Evolutionary conservation across 768 basidiomycete genomes (phyloP).

Genomic region (Suillus ampliporus): DNA sequence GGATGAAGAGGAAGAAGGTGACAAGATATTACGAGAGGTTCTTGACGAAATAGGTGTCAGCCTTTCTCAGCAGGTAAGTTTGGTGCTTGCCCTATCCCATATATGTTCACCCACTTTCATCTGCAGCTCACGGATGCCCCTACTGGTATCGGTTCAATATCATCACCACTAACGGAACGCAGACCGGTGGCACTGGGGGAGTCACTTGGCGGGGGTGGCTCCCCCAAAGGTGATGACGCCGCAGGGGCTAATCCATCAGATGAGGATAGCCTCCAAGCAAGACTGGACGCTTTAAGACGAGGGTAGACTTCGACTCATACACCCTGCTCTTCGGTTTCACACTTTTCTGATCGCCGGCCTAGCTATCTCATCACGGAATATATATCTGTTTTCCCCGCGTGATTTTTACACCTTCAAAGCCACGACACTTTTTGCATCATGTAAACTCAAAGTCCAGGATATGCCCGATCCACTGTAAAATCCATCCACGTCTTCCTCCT

Average conservation of each 20-base stretch:
- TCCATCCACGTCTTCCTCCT: constrained; percentile 96
- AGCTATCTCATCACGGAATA: constrained; percentile 16
- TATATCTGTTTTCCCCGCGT: constrained; percentile 11
- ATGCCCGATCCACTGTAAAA: constrained; percentile 95
- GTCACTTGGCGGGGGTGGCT: constrained; percentile 38
- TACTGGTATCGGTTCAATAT: constrained; percentile 64
- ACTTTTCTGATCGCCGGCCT: constrained; percentile 9
- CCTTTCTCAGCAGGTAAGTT: constrained; percentile 79
- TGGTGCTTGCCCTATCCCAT: constrained; percentile 6
- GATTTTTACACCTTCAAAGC: constrained; percentile 51
- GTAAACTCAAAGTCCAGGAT: constrained; percentile 79
- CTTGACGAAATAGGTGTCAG: constrained; percentile 96
- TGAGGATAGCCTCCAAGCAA: constrained; percentile 92
- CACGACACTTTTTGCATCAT: constrained; percentile 76
- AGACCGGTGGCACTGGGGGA: constrained; percentile 90
- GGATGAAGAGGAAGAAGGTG: constrained; percentile 95
- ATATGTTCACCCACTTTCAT: constrained; percentile 18
- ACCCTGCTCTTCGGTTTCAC: not conserved
- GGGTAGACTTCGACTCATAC: constrained; percentile 44
- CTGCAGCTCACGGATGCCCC: constrained; percentile 84
- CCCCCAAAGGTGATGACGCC: constrained; percentile 37
- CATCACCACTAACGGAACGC: constrained; percentile 66
- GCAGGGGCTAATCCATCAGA: constrained; percentile 56
- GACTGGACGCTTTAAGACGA: constrained; percentile 87
- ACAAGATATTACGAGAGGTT: constrained; percentile 94